Evolutionary conservation across 225 moss, liverwort and hornwort genomes (phyloP), one percentile per base, ranked within the genome.

Genomic region (Antitrichia curtipendula): DNA sequence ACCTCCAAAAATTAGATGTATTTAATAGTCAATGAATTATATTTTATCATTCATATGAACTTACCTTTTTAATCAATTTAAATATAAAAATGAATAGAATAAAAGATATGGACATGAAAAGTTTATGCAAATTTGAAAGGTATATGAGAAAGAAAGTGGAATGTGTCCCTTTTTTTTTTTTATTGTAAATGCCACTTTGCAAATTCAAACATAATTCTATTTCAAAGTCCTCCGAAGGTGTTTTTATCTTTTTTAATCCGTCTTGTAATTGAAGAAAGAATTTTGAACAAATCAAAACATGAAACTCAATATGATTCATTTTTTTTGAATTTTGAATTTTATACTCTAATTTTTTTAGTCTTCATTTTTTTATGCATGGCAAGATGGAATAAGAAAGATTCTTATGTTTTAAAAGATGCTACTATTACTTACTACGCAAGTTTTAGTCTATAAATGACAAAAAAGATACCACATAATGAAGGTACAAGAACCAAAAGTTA

Each of bases 401-500:
- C 27, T 40, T 27, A 22, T 43, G 16, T 28, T 9, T 43, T 6
- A 9, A 71, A 0, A 71, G n/a, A n/a, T n/a, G n/a, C n/a, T n/a
- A n/a, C n/a, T n/a, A n/a, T n/a, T n/a, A n/a, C n/a, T n/a, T n/a
- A n/a, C n/a, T n/a, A n/a, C n/a, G n/a, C n/a, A n/a, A n/a, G n/a
- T n/a, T n/a, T 3, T 71, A 25, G 16, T 27, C 70, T 41, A 70
- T 12, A 2, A 41, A 25, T 15, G 6, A 7, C 5, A 27, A 9
- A 27, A 43, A 27, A 27, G 16, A 16, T 16, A 16, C 0, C 1
- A 0, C 0, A 1, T 0, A 71, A 15, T 16, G 27, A 70, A 27
- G 25, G 7, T 3, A 41, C 8, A 24, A 41, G 1, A 16, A 25
- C 5, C 71, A 43, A 43, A 43, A 27, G 2, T 27, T 27, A 71